phyloP scores from a whole-genome alignment of 1,139 yeast species.

The Geotrichum aggregatum region DNA sequence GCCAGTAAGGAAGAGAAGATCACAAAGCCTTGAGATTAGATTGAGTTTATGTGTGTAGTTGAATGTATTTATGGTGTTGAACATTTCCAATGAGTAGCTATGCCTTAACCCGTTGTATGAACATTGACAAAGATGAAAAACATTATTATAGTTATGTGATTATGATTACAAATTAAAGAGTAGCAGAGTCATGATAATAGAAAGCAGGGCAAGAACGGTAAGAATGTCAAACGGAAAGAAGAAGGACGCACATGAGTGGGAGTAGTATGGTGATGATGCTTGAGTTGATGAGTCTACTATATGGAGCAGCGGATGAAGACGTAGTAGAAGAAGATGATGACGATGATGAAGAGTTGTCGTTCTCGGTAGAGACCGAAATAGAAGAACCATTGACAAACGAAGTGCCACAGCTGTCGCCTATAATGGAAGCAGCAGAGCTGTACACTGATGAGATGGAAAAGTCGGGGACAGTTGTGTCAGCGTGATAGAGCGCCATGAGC shows the following conservation, averaged over 20 bases:
- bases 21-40: not conserved
- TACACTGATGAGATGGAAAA: constrained; percentile 32
- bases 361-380: not conserved
- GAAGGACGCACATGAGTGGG: not conserved
- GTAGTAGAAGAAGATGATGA: not conserved
- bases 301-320: not conserved
- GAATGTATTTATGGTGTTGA: not conserved
- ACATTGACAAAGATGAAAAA: no score
- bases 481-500: constrained; percentile 31
- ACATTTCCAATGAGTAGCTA: no score
- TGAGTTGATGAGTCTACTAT: not conserved
- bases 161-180: not conserved
- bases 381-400: constrained; percentile 21
- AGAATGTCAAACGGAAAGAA: not conserved
- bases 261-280: not conserved
- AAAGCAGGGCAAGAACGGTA: not conserved
- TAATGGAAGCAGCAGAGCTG: constrained; percentile 29
- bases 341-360: not conserved
- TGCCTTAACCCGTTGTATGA: no score
- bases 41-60: not conserved
- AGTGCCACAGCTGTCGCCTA: constrained; percentile 26
- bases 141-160: no score
- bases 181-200: not conserved
- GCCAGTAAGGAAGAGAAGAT: not conserved
- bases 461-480: constrained; percentile 27